Percentiles rank a stretch among this genome's conserved stretches.
Conservation (phyloP, 495 filamentous ascomycete species). For the Daldinia vernicosa region DNA sequence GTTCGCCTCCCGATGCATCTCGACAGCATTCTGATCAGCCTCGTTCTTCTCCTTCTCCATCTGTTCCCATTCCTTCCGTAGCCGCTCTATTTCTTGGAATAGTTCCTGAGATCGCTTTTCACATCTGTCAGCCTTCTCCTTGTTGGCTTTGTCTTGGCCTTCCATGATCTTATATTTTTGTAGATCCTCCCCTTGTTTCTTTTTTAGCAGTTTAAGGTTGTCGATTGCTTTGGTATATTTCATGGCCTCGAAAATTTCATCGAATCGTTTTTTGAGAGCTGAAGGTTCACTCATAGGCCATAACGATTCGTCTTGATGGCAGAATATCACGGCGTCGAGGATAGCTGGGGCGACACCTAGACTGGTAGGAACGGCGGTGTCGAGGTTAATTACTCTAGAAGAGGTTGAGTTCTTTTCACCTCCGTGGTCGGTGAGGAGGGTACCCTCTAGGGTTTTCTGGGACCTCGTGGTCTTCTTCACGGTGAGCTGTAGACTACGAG, state of each 20-base stretch:
- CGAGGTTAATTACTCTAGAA: constrained; percentile 78
- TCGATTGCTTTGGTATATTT: constrained; percentile 98
- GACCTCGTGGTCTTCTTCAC: constrained; percentile 79
- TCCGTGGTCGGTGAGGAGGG: constrained; percentile 75
- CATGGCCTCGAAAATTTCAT: constrained; percentile 96
- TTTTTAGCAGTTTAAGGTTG: constrained; percentile 85
- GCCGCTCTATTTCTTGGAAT: constrained; percentile 74
- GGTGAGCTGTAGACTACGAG: constrained; percentile 81
- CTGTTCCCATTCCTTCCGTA: constrained; percentile 65
- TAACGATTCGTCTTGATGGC: constrained; percentile 95
- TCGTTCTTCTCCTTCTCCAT: constrained; percentile 59
- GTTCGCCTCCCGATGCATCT: constrained; percentile 56
- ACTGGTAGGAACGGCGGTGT: constrained; percentile 83
- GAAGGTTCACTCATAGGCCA: constrained; percentile 96
- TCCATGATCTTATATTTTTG: constrained; percentile 74
- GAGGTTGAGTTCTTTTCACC: constrained; percentile 84
- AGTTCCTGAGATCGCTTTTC: constrained; percentile 71
- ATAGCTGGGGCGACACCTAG: constrained; percentile 91
- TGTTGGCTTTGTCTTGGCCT: constrained; percentile 80
- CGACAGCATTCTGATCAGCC: constrained; percentile 53
- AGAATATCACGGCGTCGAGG: constrained; percentile 95
- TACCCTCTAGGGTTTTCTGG: constrained; percentile 83
- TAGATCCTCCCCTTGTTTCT: constrained; percentile 81
- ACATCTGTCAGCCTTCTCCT: constrained; percentile 80
- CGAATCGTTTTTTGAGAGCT: constrained; percentile 88